A percentile compares a stretch with the other conserved stretches of the same genome.
These are phyloP conservation scores for Brassica napus DNA, from an alignment of 345 rosid species.

Conservation along the genomic window DNA sequence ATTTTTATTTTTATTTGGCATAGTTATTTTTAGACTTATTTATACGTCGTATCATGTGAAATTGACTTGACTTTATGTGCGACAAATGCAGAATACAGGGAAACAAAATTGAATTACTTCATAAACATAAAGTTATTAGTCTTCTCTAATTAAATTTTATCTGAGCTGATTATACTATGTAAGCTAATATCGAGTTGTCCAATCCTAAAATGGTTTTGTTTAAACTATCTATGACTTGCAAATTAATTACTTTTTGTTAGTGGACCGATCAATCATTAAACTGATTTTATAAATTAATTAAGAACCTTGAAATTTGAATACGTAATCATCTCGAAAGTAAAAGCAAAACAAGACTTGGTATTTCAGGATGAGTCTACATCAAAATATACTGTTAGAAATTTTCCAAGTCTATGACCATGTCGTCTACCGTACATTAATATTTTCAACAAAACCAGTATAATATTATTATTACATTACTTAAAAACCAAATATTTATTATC, in stretches of 20 bases:
- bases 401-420: slow-evolving; percentile 19
- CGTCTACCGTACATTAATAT: slow-evolving; percentile 4
- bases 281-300: neutral
- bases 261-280: slow-evolving; percentile 27
- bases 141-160: neutral
- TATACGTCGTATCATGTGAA: slow-evolving; percentile 10
- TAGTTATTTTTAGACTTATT: neutral
- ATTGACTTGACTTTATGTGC: slow-evolving; percentile 23
- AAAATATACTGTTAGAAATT: neutral
- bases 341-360: slow-evolving; percentile 19
- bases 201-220: neutral
- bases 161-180: neutral
- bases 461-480: neutral
- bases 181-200: slow-evolving; percentile 6
- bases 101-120: neutral
- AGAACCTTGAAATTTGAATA: neutral
- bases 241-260: neutral
- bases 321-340: slow-evolving; percentile 14
- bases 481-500: neutral
- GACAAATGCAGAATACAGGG: neutral
- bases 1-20: neutral
- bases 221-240: slow-evolving; percentile 2
- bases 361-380: slow-evolving; percentile 15
- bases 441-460: slow-evolving; percentile 9
- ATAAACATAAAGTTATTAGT: neutral